Conservation (phyloP, 164 flowering plant species). For the Nelumbo lutea region DNA sequence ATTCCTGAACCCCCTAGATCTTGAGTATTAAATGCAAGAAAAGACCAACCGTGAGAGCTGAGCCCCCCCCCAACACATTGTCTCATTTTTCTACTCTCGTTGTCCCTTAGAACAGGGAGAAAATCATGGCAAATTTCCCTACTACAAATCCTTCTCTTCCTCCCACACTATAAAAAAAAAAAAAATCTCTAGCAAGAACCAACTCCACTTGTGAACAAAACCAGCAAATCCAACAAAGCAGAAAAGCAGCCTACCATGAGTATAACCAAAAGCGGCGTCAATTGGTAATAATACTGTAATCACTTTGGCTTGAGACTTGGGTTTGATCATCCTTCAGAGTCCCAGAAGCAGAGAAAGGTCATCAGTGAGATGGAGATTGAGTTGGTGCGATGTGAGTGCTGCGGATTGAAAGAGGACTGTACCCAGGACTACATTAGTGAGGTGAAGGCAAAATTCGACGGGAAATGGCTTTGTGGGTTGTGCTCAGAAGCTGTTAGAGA, state of each 20-base stretch:
- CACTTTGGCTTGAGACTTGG: slow-evolving; percentile 1
- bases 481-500: slow-evolving; percentile 90
- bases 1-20: neutral
- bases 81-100: slow-evolving; percentile 50
- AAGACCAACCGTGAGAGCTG: slow-evolving; percentile 20
- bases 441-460: slow-evolving; percentile 71
- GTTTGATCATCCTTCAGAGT: neutral
- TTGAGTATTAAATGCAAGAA: slow-evolving; percentile 13
- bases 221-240: slow-evolving; percentile 8
- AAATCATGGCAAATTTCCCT: slow-evolving; percentile 57
- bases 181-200: neutral
- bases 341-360: neutral
- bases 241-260: slow-evolving; percentile 14
- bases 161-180: slow-evolving; percentile 17
- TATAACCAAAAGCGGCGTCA: slow-evolving; percentile 16
- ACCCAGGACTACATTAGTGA: slow-evolving; percentile 72
- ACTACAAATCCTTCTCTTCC: slow-evolving; percentile 7
- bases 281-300: neutral
- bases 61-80: slow-evolving; percentile 33
- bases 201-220: slow-evolving; percentile 16
- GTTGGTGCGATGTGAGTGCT: slow-evolving; percentile 81
- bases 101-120: slow-evolving; percentile 82
- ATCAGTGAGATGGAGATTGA: slow-evolving; percentile 62
- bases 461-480: slow-evolving; percentile 91
- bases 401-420: slow-evolving; percentile 91